Conservation (phyloP, 2,329 filamentous ascomycete species). For the Fonsecaea nubica region DNA sequence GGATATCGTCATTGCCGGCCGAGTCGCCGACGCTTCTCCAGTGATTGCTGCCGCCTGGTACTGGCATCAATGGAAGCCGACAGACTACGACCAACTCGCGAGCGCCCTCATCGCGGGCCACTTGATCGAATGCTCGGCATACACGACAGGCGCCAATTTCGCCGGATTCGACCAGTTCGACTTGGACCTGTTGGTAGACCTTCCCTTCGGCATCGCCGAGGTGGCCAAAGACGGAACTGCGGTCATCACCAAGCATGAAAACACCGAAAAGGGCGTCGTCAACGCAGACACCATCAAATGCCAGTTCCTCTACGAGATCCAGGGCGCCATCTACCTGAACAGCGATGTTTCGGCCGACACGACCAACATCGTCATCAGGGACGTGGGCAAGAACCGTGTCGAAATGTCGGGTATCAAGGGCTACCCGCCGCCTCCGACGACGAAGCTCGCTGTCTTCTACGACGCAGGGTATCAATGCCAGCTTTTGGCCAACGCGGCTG, state of each 20-base stretch:
- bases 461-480: slow-evolving; percentile 57
- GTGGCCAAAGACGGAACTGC: slow-evolving; percentile 54
- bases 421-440: slow-evolving; percentile 56
- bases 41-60: slow-evolving; percentile 64
- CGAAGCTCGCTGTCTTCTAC: slow-evolving; percentile 60
- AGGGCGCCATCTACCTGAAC: slow-evolving; percentile 58
- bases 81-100: slow-evolving; percentile 58
- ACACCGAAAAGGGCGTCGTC: slow-evolving; percentile 50
- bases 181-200: slow-evolving; percentile 51
- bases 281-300: slow-evolving; percentile 52
- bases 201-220: slow-evolving; percentile 59
- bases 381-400: slow-evolving; percentile 45
- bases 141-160: slow-evolving; percentile 63
- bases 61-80: slow-evolving; percentile 61
- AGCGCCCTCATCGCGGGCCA: slow-evolving; percentile 59
- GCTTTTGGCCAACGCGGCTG: slow-evolving; percentile 54
- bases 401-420: slow-evolving; percentile 51
- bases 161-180: slow-evolving; percentile 54
- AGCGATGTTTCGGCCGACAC: slow-evolving; percentile 45
- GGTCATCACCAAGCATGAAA: slow-evolving; percentile 57
- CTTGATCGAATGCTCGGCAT: slow-evolving; percentile 62
- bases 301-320: slow-evolving; percentile 59
- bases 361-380: slow-evolving; percentile 45
- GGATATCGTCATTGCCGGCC: slow-evolving; percentile 52
- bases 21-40: slow-evolving; percentile 58